These are phyloP conservation scores for Setaria italica DNA, from an alignment of 202 grass and related monocot species.

Conservation along the genomic window DNA sequence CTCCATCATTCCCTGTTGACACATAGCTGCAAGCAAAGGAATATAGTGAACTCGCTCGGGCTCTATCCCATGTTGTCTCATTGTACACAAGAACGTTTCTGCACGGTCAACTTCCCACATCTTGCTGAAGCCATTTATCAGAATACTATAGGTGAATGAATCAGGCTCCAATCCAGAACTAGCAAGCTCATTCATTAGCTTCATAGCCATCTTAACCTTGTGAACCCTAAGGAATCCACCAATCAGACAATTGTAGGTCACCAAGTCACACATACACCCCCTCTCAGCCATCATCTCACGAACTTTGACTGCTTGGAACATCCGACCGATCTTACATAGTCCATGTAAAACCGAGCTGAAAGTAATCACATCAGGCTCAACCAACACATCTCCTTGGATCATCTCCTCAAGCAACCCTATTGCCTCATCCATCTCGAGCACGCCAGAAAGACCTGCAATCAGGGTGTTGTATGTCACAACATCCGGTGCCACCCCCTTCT, in stretches of 20 bases:
- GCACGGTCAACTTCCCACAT: conserved; percentile 67
- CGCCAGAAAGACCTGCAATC: conserved; percentile 65
- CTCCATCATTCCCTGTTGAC: conserved; percentile 66
- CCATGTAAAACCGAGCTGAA: conserved; percentile 85
- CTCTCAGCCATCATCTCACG: conserved; percentile 70
- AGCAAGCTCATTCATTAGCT: conserved; percentile 61
- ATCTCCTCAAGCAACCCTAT: conserved; percentile 70
- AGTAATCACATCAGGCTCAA: conserved; percentile 60
- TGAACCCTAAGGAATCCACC: conserved; percentile 70
- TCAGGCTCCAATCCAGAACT: conserved; percentile 64
- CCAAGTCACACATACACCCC: conserved; percentile 56
- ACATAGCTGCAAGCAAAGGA: conserved; percentile 60
- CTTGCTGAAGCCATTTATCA: conserved; percentile 90
- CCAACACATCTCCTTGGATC: conserved; percentile 49
- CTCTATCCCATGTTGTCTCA: conserved; percentile 54
- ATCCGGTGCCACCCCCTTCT: conserved; percentile 60
- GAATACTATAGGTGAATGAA: conserved; percentile 73
- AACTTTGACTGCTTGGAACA: conserved; percentile 57
- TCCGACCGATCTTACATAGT: conserved; percentile 67
- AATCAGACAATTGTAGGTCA: conserved; percentile 80
- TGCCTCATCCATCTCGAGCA: conserved; percentile 70
- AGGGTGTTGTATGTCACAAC: conserved; percentile 78
- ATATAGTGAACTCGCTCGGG: conserved; percentile 63
- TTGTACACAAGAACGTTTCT: conserved; percentile 54
- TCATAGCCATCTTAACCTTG: conserved; percentile 56